Evolutionary conservation across 2,329 filamentous ascomycete species (phyloP).

Genomic region (Xylariaceae sp.): DNA sequence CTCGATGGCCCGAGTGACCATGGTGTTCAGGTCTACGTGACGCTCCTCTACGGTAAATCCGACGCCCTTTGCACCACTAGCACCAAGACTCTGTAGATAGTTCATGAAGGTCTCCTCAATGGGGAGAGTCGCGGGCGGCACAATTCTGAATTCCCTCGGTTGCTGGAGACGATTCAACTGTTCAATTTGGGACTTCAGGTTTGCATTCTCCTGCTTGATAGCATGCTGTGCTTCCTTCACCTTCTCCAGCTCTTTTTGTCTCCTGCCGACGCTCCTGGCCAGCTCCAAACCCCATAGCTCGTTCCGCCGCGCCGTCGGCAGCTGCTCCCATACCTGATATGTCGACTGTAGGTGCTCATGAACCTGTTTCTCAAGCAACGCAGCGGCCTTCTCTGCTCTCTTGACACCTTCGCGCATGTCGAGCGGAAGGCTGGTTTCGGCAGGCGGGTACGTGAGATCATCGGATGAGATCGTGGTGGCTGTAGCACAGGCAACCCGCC

Average conservation of each 20-base stretch:
- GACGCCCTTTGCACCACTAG: constrained; percentile 37
- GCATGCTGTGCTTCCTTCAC: constrained; percentile 46
- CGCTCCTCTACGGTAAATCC: constrained; percentile 48
- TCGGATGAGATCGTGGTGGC: constrained; percentile 47
- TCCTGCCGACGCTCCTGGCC: constrained; percentile 53
- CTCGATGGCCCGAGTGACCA: constrained; percentile 52
- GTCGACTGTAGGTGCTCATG: constrained; percentile 71
- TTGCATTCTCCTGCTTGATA: constrained; percentile 52
- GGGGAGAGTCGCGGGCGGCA: constrained; percentile 47
- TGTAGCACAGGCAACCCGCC: constrained; percentile 51
- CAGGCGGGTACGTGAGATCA: constrained; percentile 47
- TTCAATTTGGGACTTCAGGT: constrained; percentile 54
- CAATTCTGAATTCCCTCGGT: constrained; percentile 53
- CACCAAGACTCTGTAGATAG: constrained; percentile 42
- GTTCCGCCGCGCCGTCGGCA: constrained; percentile 51
- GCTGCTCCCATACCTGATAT: constrained; percentile 68
- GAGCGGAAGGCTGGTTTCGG: constrained; percentile 36
- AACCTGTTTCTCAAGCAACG: constrained; percentile 62
- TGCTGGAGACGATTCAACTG: constrained; percentile 55
- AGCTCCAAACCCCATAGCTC: constrained; percentile 59
- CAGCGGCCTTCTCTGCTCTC: constrained; percentile 48
- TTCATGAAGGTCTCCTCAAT: constrained; percentile 46
- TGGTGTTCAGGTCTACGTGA: constrained; percentile 46
- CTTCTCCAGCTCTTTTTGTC: constrained; percentile 50
- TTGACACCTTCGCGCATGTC: constrained; percentile 43